A percentile compares a stretch with the other conserved stretches of the same genome.
Conservation (phyloP, 345 rosid genomes). For the Citrus medica region DNA sequence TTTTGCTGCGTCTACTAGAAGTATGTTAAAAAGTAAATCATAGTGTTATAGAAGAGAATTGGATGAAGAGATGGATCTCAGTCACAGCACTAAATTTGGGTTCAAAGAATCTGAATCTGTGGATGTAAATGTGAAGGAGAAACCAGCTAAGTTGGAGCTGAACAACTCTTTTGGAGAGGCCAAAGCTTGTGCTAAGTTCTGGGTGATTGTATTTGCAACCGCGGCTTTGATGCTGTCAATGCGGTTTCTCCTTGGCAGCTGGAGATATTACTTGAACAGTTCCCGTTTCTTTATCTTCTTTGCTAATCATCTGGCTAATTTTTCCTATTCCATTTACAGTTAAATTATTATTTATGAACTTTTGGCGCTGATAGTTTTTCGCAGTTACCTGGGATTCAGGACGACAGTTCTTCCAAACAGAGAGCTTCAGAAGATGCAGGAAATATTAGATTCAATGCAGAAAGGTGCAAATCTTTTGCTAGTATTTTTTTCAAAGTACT, state of each 20-base stretch:
- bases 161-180: background rate
- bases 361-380: background rate
- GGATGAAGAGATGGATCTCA: background rate
- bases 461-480: background rate
- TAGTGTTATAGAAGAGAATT: background rate
- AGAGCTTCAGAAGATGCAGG: conserved; percentile 9
- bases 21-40: background rate
- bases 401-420: conserved; percentile 37
- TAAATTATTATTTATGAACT: background rate
- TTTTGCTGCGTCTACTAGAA: background rate
- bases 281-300: background rate
- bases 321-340: background rate
- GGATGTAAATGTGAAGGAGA: background rate
- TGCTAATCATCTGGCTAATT: background rate
- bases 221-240: background rate
- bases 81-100: background rate
- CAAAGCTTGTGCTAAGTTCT: background rate
- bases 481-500: background rate
- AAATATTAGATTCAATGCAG: background rate
- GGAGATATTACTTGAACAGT: conserved; percentile 8
- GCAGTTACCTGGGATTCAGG: conserved; percentile 45
- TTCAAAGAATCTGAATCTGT: background rate
- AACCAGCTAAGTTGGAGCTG: background rate
- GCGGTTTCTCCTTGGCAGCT: background rate
- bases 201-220: background rate